Base-by-base conservation (phyloP, 345 rosid genomes). In the Xanthoceras sorbifolium region DNA sequence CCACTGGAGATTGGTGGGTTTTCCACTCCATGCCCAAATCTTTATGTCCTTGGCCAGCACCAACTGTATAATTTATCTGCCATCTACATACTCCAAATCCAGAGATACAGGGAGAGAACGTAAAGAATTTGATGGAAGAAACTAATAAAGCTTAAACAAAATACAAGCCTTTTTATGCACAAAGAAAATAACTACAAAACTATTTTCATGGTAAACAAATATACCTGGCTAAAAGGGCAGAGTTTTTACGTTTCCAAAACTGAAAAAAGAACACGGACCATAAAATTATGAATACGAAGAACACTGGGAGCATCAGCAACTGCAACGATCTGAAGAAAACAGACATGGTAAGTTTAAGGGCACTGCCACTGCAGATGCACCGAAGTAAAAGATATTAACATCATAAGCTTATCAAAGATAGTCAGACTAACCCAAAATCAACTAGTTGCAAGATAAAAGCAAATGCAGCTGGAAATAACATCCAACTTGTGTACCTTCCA, bases 201-300 rank as follows among this genome's bases (percentile, higher is more conserved):
- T 59, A 65, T 14, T 48, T 11, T 71, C 28, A 38, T 12, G 10
- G 31, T 55, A 73, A 54, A 55, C 68, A 60, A 9, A 63, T 52
- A 81, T 83, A 90, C 98, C 97, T 89, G 73, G 92, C 90, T 57
- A 93, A 73, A 75, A 95, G 87, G 44, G 98, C 91, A 4, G 91
- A 78, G 34, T 93, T 95, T 85, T 92, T 93, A 71, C 98, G 94
- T 84, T 93, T 95, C 99, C 99, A 93, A 80, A 92, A 95, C 86
- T 95, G 97, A 83, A 93, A 90, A 89, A 95, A 90, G 85, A 93
- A 78, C 72, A 90, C 94, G 20, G 94, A 91, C 99, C 98, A 93
- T 71, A 95, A 79, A 63, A 87, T 86, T 84, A 86, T 82, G 79
- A 88, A 78, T 26, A 89, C 71, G 76, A 95, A 92, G 92, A 91